phyloP scores from a whole-genome alignment of 176 grass and related monocot genomes.

The Triticum dicoccoides region DNA sequence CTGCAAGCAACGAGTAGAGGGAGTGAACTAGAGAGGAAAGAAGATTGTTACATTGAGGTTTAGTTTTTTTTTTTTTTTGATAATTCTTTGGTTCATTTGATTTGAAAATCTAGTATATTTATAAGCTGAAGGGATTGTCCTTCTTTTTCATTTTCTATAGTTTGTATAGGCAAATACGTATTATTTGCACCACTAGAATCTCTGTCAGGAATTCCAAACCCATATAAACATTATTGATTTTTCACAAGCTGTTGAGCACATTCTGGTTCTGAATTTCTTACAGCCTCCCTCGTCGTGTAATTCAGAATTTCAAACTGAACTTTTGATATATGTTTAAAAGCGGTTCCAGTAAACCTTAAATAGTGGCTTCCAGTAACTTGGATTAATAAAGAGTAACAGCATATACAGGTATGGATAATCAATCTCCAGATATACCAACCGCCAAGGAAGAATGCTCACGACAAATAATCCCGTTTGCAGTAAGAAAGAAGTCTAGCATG shows the following conservation, averaged over 20 bases:
- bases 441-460: neutral
- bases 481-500: too few species aligned
- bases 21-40: too few species aligned
- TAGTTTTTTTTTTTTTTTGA: neutral
- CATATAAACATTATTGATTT: neutral
- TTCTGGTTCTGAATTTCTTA: neutral
- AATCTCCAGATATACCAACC: neutral
- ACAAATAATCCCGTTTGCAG: too few species aligned
- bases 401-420: neutral
- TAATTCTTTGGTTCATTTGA: conserved; percentile 11
- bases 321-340: too few species aligned
- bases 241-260: too few species aligned
- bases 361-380: too few species aligned
- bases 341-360: too few species aligned
- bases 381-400: neutral
- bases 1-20: neutral
- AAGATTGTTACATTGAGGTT: too few species aligned
- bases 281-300: neutral
- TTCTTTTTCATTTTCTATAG: neutral
- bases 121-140: neutral
- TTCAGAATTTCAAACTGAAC: neutral
- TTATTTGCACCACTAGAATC: neutral
- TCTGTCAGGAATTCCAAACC: neutral
- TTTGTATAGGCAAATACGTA: conserved; percentile 17
- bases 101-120: neutral